Conservation (phyloP, 164 flowering plant genomes). For the Vitis vinifera region ASM3070453v1 NC_081816.1:748501-749000, state of each 20-base stretch:
- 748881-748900: neutral
- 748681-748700: neutral
- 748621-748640: slow-evolving; percentile 6
- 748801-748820: neutral
- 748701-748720: neutral
- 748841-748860: neutral
- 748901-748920: neutral
- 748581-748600: too few species aligned
- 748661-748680: neutral
- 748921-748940: neutral
- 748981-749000: slow-evolving; percentile 6
- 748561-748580: too few species aligned
- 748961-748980: neutral
- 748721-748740: neutral
- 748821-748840: neutral
- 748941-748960: neutral
- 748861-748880: neutral
- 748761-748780: slow-evolving; percentile 5
- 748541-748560: neutral
- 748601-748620: slow-evolving; percentile 13
- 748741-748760: slow-evolving; percentile 9
- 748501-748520: neutral
- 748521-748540: neutral
- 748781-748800: slow-evolving; percentile 1
- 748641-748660: neutral